Evolutionary conservation across 2,329 filamentous ascomycete genomes (phyloP).

Genomic region (Pestalotiopsis sp.): DNA sequence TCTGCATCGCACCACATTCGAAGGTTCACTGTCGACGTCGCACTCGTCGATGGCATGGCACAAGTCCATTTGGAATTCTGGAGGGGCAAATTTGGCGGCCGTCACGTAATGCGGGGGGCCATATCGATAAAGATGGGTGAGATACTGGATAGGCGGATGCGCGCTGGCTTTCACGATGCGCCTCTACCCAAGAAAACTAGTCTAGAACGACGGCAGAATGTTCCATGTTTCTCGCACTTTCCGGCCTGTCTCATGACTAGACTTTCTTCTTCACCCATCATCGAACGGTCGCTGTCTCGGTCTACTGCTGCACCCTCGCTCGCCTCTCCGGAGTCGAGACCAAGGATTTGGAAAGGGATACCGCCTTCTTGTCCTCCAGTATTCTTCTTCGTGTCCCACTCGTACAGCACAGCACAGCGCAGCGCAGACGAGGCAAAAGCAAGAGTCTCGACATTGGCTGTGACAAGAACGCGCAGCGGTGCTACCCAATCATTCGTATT

Average conservation of each 20-base stretch:
- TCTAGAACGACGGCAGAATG: background rate
- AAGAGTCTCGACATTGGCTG: background rate
- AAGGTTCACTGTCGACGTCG: background rate
- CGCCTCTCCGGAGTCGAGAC: background rate
- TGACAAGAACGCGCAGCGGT: background rate
- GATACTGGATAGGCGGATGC: background rate
- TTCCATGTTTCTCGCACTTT: background rate
- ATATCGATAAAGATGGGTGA: background rate
- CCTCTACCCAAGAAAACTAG: background rate
- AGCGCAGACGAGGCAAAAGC: background rate
- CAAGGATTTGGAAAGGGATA: background rate
- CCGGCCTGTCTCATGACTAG: background rate
- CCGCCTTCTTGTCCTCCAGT: background rate
- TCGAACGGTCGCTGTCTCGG: background rate
- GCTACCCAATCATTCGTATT: background rate
- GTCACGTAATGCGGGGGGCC: background rate
- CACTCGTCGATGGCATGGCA: background rate
- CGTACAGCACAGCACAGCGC: background rate
- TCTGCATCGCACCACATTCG: background rate
- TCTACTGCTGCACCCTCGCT: background rate
- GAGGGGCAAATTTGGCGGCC: background rate
- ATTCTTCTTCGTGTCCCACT: background rate
- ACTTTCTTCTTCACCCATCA: background rate
- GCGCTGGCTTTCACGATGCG: background rate
- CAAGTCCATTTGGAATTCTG: background rate